These are phyloP conservation scores for Globisporangium cederbergense DNA, from an alignment of 352 stramenopile species.

Conservation along the genomic window DNA sequence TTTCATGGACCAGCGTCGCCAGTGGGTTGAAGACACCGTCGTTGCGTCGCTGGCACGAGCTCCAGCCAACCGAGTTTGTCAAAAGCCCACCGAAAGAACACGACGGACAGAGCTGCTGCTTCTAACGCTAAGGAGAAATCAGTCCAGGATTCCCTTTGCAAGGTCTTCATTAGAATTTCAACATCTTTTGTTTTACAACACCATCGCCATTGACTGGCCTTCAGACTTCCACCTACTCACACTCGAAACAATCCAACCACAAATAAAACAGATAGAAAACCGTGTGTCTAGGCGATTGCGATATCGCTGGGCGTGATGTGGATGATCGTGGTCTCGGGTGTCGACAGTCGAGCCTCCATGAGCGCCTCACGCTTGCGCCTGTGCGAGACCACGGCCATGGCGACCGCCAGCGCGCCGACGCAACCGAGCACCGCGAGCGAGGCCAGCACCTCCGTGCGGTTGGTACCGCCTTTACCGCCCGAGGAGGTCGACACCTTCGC, in stretches of 20 bases:
- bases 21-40: too few relatives aligned
- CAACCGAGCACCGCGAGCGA: constrained; percentile 3
- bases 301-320: not conserved
- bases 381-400: not conserved
- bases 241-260: not conserved
- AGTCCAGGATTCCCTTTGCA: too few relatives aligned
- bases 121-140: too few relatives aligned
- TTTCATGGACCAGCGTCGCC: too few relatives aligned
- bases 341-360: constrained; percentile 1
- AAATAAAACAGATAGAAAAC: not conserved
- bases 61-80: too few relatives aligned
- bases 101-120: too few relatives aligned
- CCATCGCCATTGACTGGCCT: too few relatives aligned
- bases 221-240: too few relatives aligned
- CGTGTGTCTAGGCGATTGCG: not conserved
- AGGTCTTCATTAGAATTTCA: too few relatives aligned
- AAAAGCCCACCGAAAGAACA: too few relatives aligned
- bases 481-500: not conserved
- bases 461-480: not conserved
- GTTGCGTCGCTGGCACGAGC: too few relatives aligned
- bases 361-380: not conserved
- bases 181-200: too few relatives aligned
- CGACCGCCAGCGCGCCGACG: constrained; percentile 1
- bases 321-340: not conserved
- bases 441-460: constrained; percentile 5